Conservation (phyloP, 306 rosid genomes). For the Quercus cerris region DNA sequence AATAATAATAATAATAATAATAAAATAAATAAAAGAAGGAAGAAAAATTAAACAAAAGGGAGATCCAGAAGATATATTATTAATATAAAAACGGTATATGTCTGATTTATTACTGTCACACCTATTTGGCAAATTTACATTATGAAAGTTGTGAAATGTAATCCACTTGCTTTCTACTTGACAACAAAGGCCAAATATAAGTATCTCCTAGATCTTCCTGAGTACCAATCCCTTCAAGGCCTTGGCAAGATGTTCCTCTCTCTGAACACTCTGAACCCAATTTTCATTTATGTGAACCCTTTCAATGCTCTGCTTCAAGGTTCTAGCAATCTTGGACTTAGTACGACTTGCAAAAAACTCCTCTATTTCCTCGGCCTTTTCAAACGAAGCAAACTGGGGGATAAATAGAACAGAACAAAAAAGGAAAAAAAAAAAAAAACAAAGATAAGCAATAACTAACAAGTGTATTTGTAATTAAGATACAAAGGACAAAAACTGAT, state of each 20-base stretch:
- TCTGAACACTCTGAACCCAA: constrained; percentile 64
- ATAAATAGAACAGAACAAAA: background rate
- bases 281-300: constrained; percentile 62
- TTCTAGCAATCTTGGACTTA: constrained; percentile 57
- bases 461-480: background rate
- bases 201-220: constrained; percentile 6
- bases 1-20: too few species aligned
- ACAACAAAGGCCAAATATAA: too few species aligned
- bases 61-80: background rate
- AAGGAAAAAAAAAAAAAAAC: background rate
- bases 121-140: background rate
- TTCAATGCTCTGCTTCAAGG: constrained; percentile 92
- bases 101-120: background rate
- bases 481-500: background rate
- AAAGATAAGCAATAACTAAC: too few species aligned
- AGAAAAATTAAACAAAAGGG: too few species aligned
- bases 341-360: constrained; percentile 63
- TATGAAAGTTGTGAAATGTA: background rate
- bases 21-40: too few species aligned
- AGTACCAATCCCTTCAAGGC: constrained; percentile 43
- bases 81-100: too few species aligned
- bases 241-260: constrained; percentile 47
- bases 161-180: background rate
- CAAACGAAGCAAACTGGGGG: constrained; percentile 76
- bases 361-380: constrained; percentile 76